Percentiles rank a stretch among this genome's conserved stretches.
Conservation (phyloP, 169 alveolate genomes). For the Plasmodium vivax region DNA sequence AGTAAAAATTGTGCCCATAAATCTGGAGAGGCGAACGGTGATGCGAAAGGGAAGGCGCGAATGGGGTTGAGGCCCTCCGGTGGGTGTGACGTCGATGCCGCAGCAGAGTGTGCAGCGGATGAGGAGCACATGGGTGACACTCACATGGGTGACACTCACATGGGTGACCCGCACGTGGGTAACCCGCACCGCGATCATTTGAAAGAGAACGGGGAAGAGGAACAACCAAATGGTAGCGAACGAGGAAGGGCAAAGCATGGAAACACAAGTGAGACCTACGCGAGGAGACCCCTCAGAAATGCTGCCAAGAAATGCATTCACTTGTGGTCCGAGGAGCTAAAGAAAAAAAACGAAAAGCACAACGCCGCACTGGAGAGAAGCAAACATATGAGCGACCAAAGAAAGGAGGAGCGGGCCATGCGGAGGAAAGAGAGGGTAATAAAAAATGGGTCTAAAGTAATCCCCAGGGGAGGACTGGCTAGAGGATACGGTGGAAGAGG, state of each 20-base stretch:
- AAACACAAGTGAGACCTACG: background rate
- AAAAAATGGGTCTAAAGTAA: background rate
- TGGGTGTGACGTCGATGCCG: background rate
- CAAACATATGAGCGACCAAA: constrained; percentile 7
- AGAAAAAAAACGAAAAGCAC: constrained; percentile 15
- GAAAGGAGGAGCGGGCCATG: constrained; percentile 22
- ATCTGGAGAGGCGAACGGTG: background rate
- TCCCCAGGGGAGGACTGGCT: constrained; percentile 21
- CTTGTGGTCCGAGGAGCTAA: constrained; percentile 65
- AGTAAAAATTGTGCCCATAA: background rate
- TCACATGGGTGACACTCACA: too few relatives aligned
- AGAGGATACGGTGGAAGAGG: constrained; percentile 10
- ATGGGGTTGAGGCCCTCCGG: background rate
- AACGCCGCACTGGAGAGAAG: background rate
- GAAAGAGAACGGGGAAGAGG: background rate
- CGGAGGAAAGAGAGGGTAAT: constrained; percentile 21
- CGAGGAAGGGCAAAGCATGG: background rate
- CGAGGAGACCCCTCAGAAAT: constrained; percentile 51
- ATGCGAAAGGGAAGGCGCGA: background rate
- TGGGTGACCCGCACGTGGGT: too few relatives aligned
- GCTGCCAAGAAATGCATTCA: constrained; percentile 64
- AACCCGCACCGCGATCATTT: background rate
- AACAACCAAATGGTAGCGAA: background rate
- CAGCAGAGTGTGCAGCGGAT: background rate
- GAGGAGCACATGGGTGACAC: background rate